phyloP scores from a whole-genome alignment of 345 rosid genomes.

The Nasturtium officinale region DNA sequence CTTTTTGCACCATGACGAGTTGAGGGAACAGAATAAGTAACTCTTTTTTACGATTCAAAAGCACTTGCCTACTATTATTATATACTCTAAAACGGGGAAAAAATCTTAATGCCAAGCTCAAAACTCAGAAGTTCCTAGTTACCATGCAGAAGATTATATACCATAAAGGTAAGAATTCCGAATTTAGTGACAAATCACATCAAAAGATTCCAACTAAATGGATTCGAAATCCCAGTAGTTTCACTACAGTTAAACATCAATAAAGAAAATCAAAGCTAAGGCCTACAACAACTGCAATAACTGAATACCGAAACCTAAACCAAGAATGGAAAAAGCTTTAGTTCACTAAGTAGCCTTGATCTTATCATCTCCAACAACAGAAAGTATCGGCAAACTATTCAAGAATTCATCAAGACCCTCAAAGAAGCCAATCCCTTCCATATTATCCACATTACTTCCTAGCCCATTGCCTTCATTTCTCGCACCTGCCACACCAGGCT shows the following conservation, averaged over 20 bases:
- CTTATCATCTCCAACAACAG: slow-evolving; percentile 78
- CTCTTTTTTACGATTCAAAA: background rate
- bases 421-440: slow-evolving; percentile 79
- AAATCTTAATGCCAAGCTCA: background rate
- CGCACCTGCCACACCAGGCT: slow-evolving; percentile 46
- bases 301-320: slow-evolving; percentile 21
- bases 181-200: slow-evolving; percentile 28
- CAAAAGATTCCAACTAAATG: slow-evolving; percentile 38
- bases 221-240: slow-evolving; percentile 29
- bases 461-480: slow-evolving; percentile 53
- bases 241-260: slow-evolving; percentile 42
- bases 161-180: slow-evolving; percentile 4
- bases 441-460: slow-evolving; percentile 66
- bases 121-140: slow-evolving; percentile 25
- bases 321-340: slow-evolving; percentile 43
- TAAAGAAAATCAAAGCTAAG: slow-evolving; percentile 39
- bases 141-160: slow-evolving; percentile 21
- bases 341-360: slow-evolving; percentile 74
- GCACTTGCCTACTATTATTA: background rate
- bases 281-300: slow-evolving; percentile 40
- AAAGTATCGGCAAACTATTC: slow-evolving; percentile 88
- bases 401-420: slow-evolving; percentile 98
- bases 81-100: background rate
- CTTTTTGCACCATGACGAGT: background rate
- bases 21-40: background rate